phyloP scores from a whole-genome alignment of 2,329 filamentous ascomycete species.

The Xenoacremonium recifei region DNA sequence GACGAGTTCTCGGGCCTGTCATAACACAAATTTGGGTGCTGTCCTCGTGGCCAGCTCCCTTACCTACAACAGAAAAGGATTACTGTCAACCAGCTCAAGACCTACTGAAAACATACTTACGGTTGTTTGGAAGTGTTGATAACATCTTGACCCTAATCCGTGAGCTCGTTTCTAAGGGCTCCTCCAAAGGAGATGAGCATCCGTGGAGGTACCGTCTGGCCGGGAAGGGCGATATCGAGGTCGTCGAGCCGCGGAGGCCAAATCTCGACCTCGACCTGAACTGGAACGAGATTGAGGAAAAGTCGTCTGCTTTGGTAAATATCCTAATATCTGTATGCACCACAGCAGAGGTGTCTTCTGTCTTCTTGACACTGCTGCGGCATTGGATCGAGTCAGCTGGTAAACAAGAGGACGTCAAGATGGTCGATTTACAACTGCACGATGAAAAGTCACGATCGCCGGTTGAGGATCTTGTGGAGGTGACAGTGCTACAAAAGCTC shows the following conservation, averaged over 20 bases:
- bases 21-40: constrained; percentile 64
- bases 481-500: constrained; percentile 64
- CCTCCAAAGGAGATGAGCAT: constrained; percentile 24
- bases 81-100: constrained; percentile 46
- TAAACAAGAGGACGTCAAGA: constrained; percentile 24
- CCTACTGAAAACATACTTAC: constrained; percentile 57
- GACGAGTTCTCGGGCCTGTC: constrained; percentile 57
- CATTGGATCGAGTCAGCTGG: constrained; percentile 50
- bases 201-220: constrained; percentile 54
- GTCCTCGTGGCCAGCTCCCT: constrained; percentile 46
- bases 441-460: constrained; percentile 35
- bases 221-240: constrained; percentile 49
- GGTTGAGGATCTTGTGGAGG: constrained; percentile 50
- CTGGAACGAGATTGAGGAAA: constrained; percentile 46
- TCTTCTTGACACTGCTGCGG: constrained; percentile 60
- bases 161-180: constrained; percentile 57
- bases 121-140: constrained; percentile 51
- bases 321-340: constrained; percentile 50
- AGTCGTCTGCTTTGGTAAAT: constrained; percentile 46
- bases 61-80: constrained; percentile 31
- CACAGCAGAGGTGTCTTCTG: constrained; percentile 54
- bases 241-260: constrained; percentile 35
- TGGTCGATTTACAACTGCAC: constrained; percentile 29
- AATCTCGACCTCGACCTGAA: constrained; percentile 30
- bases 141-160: constrained; percentile 49